Evolutionary conservation across 768 basidiomycete genomes (phyloP), one percentile per base, ranked within the genome.

Genomic region (Pulveroboletus sp.): DNA sequence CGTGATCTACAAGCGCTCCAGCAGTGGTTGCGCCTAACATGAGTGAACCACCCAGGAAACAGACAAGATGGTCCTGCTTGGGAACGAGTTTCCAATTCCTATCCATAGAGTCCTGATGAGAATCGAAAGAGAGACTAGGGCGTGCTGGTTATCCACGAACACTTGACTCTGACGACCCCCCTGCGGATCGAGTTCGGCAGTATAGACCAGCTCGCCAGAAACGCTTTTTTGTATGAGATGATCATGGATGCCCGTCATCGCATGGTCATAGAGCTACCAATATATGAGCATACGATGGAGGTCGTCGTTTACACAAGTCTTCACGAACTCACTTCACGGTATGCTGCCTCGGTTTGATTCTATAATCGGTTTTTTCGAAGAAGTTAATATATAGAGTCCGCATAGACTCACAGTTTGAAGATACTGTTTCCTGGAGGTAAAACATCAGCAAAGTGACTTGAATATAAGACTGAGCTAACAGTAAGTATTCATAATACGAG

Each of bases 1-100:
- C 80, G 3, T 68, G 71, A 9, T 75, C 63, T 3, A 67, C 69
- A 15, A 75, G 51, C 0, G 85, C 76, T 44, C 86, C 85, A 3
- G 82, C 71, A 2, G 74, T 79, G 3, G 87, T 89, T 12, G 91
- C 89, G 11, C 94, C 93, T 3, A 98, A 79, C 76, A 98, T 83
- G 49, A 98, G 79, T 1, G 89, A 89, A 3, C 93, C 94, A 17
- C 86, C 92, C 31, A 98, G 73, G 80, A 96, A 98, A 70, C 94
- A 97, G 3, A 89, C 93, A 31, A 98, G 80, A 64, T 96, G 94
- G 63, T 98, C 94, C 72, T 97, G 94, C 64, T 96, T 95, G 9
- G 89, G 89, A 9, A 76, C 76, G 26, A 89, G 71, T 15, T 79
- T 77, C 91, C 90, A 93, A 31, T 73, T 70, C 24, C 89, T 89